These are phyloP conservation scores for Pezicula neosporulosa DNA, from an alignment of 2,329 filamentous ascomycete genomes.

Conservation along the genomic window DNA sequence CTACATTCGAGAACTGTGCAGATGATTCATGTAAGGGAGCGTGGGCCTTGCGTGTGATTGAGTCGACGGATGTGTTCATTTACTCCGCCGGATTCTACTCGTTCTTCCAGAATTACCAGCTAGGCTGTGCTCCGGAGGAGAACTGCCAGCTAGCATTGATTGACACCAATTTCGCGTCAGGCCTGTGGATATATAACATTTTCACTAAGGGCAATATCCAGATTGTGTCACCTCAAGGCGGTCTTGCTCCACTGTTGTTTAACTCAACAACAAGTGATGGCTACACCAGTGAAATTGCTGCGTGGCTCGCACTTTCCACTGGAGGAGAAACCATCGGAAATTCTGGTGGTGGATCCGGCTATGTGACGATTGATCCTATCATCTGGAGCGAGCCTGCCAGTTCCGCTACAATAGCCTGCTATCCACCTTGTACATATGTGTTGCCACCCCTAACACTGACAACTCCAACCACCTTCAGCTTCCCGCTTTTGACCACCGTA, in stretches of 20 bases:
- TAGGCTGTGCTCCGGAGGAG: not conserved
- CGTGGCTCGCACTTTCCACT: no score
- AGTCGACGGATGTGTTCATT: constrained; percentile 64
- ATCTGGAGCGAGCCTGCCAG: not conserved
- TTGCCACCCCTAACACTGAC: not conserved
- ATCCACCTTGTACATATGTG: not conserved
- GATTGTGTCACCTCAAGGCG: no score
- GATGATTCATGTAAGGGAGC: constrained; percentile 60
- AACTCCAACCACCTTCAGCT: not conserved
- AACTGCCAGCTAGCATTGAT: constrained; percentile 1
- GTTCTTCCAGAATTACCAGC: constrained; percentile 52
- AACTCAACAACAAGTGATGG: no score
- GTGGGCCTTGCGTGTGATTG: constrained; percentile 70
- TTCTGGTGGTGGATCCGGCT: not conserved
- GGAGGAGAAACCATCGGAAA: not conserved
- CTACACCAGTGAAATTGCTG: no score
- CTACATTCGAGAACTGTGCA: not conserved
- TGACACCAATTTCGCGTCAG: no score
- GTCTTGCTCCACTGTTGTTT: no score
- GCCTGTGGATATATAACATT: no score
- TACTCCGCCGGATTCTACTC: constrained; percentile 76
- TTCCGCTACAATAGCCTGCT: not conserved
- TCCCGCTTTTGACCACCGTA: not conserved
- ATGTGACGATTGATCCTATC: not conserved
- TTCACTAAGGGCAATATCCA: no score